phyloP scores from a whole-genome alignment of 202 grass and related monocot species.

The Cymbopogon flexuosus region DNA sequence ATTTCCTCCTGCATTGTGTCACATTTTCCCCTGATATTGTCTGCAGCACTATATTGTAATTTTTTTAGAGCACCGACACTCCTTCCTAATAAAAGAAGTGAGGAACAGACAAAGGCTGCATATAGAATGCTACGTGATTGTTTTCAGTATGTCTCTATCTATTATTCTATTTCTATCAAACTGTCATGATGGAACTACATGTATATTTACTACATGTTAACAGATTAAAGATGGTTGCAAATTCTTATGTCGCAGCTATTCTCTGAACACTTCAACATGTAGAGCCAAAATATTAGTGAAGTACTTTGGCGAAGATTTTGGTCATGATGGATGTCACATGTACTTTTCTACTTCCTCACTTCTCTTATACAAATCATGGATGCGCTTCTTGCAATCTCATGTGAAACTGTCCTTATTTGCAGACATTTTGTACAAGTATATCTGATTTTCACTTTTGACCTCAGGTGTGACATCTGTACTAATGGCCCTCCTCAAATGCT shows the following conservation, averaged over 20 bases:
- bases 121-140: conserved; percentile 86
- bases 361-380: conserved; percentile 9
- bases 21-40: background rate
- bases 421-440: background rate
- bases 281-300: conserved; percentile 75
- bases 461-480: conserved; percentile 80
- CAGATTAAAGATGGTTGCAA: conserved; percentile 10
- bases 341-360: conserved; percentile 44
- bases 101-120: conserved; percentile 73
- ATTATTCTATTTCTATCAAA: background rate
- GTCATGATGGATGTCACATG: conserved; percentile 55
- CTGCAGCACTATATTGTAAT: conserved; percentile 79
- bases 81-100: conserved; percentile 87
- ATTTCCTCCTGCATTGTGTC: conserved; percentile 10
- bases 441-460: conserved; percentile 17
- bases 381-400: conserved; percentile 9
- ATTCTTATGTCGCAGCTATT: conserved; percentile 60
- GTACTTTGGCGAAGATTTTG: conserved; percentile 87
- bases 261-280: conserved; percentile 72
- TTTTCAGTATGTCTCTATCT: conserved; percentile 60
- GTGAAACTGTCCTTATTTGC: background rate
- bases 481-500: conserved; percentile 73
- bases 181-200: background rate
- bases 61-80: conserved; percentile 65
- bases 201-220: conserved; percentile 1